Evolutionary conservation across 306 rosid genomes (phyloP).

Genomic region (Prunus persica): Prunus_persica_NCBIv2 NC_034014.1:28487001-28487500

Average conservation of each 20-base stretch:
- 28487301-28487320: background rate
- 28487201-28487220: slow-evolving; percentile 49
- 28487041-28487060: background rate
- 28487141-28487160: slow-evolving; percentile 55
- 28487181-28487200: slow-evolving; percentile 52
- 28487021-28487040: background rate
- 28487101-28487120: slow-evolving; percentile 15
- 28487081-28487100: background rate
- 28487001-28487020: background rate
- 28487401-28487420: background rate
- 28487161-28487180: slow-evolving; percentile 49
- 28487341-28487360: background rate
- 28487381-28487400: background rate
- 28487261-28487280: slow-evolving; percentile 1
- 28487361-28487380: background rate
- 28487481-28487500: background rate
- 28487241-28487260: slow-evolving; percentile 3
- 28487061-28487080: background rate
- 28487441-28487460: background rate
- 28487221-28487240: slow-evolving; percentile 47
- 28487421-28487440: background rate
- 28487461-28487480: too few species aligned
- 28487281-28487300: slow-evolving; percentile 5
- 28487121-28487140: slow-evolving; percentile 19
- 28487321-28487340: background rate